These are phyloP conservation scores for Mortierella sp. DNA, from an alignment of 371 early-diverging fungal species.

Conservation along the genomic window DNA sequence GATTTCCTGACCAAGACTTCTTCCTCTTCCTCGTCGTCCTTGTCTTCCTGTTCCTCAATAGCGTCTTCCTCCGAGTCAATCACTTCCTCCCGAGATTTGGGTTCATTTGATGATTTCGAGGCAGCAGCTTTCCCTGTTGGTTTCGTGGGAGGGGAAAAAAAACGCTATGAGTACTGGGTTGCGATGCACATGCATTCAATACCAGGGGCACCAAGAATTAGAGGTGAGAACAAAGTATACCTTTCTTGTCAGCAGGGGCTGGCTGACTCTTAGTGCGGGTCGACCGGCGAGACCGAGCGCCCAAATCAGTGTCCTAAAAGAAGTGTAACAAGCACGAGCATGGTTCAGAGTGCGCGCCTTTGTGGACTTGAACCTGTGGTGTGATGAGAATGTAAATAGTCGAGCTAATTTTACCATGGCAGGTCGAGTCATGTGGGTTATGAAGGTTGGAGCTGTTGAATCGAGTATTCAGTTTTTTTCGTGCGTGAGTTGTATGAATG, in stretches of 20 bases:
- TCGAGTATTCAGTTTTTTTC: not conserved
- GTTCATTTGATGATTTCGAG: not conserved
- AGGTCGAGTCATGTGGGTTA: not conserved
- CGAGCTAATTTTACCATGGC: not conserved
- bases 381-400: not conserved
- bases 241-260: not conserved
- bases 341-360: not conserved
- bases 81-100: slow-evolving; percentile 11
- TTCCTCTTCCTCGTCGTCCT: not conserved
- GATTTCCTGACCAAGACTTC: not conserved
- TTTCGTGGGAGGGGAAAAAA: not conserved
- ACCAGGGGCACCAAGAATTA: not conserved
- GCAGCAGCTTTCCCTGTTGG: not conserved
- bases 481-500: not conserved
- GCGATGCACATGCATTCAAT: not conserved
- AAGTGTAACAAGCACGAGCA: not conserved
- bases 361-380: not conserved
- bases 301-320: not conserved
- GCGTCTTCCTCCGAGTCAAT: not conserved
- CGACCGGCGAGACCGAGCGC: not conserved
- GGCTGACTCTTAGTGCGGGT: not conserved
- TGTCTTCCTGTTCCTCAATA: not conserved
- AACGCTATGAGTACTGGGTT: not conserved
- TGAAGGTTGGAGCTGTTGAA: not conserved
- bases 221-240: not conserved